Evolutionary conservation across 1,139 yeast species (phyloP), one percentile per base, ranked within the genome.

Genomic region (Pichia sp.): DNA sequence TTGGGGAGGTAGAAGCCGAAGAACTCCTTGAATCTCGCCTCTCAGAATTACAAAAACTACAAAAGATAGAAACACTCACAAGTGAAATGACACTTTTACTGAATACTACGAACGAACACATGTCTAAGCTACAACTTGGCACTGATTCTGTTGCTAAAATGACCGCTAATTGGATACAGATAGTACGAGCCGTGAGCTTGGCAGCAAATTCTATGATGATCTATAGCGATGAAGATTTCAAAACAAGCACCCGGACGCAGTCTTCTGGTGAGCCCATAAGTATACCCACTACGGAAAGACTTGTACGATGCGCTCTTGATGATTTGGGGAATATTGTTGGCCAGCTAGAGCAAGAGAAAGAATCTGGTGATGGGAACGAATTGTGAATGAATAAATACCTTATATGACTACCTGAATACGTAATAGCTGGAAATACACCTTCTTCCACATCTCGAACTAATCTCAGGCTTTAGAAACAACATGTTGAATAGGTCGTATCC

Each of bases 101-200:
- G 9, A n/a, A 12, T 1, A 3, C 27, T 9, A 17, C 38, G 6
- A 27, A 33, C 20, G 32, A 33, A 8, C 38, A 35, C 11, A 22
- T 40, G 7, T 9, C 9, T 1, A 27, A 35, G 4, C 18, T 40
- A 23, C 30, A 40, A 29, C 4, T 33, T 8, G 44, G 44, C 6
- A 32, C 44, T 3, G 35, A 30, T 4, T 67, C 76, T 30, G 76
- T 75, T 10, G 70, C 57, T 3, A 53, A 66, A 13, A 71, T 77
- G 5, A 62, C 78, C 49, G 67, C 78, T 9, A 80, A 78, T 46
- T 83, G 94, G 94, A 72, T 74, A 41, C 75, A 72, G 41, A 80
- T 83, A 14, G 64, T 78, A 17, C 66, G 76, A 41, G 73, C 86
- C 1, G 72, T 82, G 1, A 72, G 81, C 10, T 56, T 83, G 49